Base-by-base conservation (phyloP, 495 filamentous ascomycete species). In the Cercophora sp. region DNA sequence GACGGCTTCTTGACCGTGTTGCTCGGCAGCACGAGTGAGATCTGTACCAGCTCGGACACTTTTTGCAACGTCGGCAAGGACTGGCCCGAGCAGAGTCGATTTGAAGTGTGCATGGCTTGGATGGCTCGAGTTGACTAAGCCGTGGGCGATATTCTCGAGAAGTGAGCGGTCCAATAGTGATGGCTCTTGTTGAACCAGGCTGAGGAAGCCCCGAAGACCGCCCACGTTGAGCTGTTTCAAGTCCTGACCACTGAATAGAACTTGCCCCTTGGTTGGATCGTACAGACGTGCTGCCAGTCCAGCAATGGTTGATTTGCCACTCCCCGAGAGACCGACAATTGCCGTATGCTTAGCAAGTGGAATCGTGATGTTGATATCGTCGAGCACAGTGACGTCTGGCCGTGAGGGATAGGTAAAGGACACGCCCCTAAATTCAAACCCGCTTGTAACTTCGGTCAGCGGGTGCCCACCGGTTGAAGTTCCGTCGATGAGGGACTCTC, bases 251-350 rank as follows among this genome's bases (percentile, higher is more conserved):
- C 81, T 80, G 5, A 88, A 67, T 2, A 64, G 51, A 31, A 88
- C 51, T 1, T 48, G 22, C 5, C 75, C 74, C 18, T 52, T 57
- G 1, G 60, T 66, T 1, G 75, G 66, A n/a, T 81, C 78, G 51
- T 80, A 80, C 40, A 49, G 29, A 5, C 47, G 23, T 8, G 47
- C 26, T 3, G 85, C 62, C 8, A 87, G 61, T 8, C 75, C 74
- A 0, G 78, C 77, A 24, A 87, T 71, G 5, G 85, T 88, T 2
- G 82, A 85, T 57, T 89, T 89, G n/a, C 85, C 86, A 52, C 79
- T 82, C 18, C 86, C 85, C 11, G 84, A 86, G 9, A 83, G 67
- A 13, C 86, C 86, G 5, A 88, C 82, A 34, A 89, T 75, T 1
- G 83, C 85, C 1, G 85, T 85, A 29, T 75, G 70, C 53, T 83